These are phyloP conservation scores for Berkeleyomyces basicola DNA, from an alignment of 2,329 filamentous ascomycete species.

Conservation along the genomic window DNA sequence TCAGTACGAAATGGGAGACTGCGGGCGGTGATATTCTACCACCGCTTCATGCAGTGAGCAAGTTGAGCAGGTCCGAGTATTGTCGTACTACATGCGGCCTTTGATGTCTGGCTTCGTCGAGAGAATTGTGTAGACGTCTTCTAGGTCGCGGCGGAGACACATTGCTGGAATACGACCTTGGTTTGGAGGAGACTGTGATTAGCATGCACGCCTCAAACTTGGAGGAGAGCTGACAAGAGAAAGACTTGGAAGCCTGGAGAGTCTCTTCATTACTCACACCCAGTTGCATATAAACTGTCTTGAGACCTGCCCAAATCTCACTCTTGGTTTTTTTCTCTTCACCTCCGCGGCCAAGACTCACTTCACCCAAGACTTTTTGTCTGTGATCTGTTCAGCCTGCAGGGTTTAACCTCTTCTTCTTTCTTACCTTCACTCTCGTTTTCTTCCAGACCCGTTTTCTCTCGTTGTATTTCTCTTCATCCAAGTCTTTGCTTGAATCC, in stretches of 20 bases:
- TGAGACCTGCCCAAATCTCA: not conserved
- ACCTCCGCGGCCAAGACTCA: constrained; percentile 1
- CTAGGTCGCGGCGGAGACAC: no score
- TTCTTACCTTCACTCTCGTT: not conserved
- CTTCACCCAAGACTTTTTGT: not conserved
- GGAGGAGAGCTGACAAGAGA: no score
- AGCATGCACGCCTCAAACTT: no score
- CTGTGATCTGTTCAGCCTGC: not conserved
- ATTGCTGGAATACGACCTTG: no score
- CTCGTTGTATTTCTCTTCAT: not conserved
- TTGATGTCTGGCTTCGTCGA: not conserved
- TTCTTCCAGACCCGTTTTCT: not conserved
- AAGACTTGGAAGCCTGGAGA: no score
- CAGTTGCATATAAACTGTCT: not conserved
- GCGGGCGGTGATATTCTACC: no score
- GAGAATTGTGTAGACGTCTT: no score
- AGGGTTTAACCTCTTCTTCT: not conserved
- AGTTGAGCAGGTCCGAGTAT: no score
- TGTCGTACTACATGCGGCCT: not conserved
- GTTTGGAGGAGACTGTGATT: no score
- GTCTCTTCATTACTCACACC: not conserved
- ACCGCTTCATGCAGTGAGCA: no score
- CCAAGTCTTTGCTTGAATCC: not conserved
- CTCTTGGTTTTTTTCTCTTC: not conserved
- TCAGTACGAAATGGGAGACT: no score